Conservation (phyloP, 176 grass and related monocot genomes). For the Oryza australiensis region DNA sequence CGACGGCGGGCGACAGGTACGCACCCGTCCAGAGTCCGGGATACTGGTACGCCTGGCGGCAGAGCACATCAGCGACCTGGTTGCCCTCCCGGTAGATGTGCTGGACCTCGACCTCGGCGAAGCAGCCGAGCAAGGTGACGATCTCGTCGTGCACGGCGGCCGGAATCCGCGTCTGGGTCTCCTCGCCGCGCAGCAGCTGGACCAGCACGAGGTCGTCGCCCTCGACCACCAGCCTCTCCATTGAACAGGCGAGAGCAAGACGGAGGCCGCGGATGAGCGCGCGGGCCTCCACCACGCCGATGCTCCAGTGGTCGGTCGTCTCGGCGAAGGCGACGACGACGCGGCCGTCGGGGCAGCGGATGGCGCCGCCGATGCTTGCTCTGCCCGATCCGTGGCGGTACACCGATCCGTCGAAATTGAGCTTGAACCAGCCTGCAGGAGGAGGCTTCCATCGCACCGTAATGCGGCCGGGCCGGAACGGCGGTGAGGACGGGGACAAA, state of each 20-base stretch:
- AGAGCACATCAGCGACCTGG: neutral
- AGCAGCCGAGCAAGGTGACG: neutral
- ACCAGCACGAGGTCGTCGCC: slow-evolving; percentile 18
- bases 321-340: neutral
- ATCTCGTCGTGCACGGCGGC: neutral
- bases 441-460: neutral
- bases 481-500: neutral
- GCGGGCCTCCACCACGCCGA: slow-evolving; percentile 5
- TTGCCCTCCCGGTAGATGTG: slow-evolving; percentile 9
- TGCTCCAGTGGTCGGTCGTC: neutral
- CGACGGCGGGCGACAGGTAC: neutral
- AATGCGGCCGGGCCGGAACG: neutral
- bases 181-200: slow-evolving; percentile 1
- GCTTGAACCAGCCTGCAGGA: neutral
- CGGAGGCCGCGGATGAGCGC: slow-evolving; percentile 10
- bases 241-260: neutral
- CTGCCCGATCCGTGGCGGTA: neutral
- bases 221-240: neutral
- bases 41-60: neutral
- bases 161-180: neutral
- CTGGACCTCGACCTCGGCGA: neutral
- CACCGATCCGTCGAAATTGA: neutral
- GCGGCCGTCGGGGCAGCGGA: neutral
- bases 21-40: neutral
- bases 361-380: neutral